phyloP scores from a whole-genome alignment of 371 early-diverging fungal genomes.

The Mucor mucedo region DNA sequence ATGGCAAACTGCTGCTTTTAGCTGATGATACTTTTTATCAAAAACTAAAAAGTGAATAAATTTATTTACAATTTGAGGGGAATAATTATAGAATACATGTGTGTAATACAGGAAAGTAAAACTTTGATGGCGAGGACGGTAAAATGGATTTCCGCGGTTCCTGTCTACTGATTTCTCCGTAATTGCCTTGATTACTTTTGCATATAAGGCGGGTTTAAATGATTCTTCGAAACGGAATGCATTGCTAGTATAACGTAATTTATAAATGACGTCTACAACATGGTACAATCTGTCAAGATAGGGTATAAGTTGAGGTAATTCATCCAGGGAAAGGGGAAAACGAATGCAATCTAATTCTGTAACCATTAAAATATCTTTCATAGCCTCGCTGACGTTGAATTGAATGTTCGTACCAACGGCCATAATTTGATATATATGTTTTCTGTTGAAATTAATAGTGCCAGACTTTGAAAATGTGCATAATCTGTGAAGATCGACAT shows the following conservation, averaged over 20 bases:
- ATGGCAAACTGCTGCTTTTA: no score
- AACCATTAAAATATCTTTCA: conserved; percentile 17
- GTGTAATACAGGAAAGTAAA: no score
- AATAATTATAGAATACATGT: no score
- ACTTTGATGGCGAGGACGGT: no score
- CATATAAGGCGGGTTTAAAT: no score
- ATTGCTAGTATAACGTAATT: not conserved
- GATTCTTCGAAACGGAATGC: no score
- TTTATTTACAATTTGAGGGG: no score
- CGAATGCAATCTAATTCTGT: conserved; percentile 17
- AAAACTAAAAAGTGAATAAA: no score
- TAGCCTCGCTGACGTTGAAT: conserved; percentile 16
- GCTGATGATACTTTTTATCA: no score
- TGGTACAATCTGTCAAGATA: conserved; percentile 10
- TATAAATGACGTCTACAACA: not conserved
- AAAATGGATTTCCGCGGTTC: no score
- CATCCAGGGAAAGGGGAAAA: conserved; percentile 19
- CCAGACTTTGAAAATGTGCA: conserved; percentile 19
- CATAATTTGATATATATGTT: conserved; percentile 22
- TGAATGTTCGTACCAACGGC: conserved; percentile 19
- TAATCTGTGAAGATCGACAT: conserved; percentile 16
- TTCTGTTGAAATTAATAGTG: conserved; percentile 7
- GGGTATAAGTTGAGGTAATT: conserved; percentile 20
- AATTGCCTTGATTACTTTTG: no score
- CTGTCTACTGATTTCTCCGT: no score